Percentiles rank a stretch among this genome's conserved stretches.
Conservation (phyloP, 2,329 filamentous ascomycete genomes). For the Microdochium trichocladiopsis region DNA sequence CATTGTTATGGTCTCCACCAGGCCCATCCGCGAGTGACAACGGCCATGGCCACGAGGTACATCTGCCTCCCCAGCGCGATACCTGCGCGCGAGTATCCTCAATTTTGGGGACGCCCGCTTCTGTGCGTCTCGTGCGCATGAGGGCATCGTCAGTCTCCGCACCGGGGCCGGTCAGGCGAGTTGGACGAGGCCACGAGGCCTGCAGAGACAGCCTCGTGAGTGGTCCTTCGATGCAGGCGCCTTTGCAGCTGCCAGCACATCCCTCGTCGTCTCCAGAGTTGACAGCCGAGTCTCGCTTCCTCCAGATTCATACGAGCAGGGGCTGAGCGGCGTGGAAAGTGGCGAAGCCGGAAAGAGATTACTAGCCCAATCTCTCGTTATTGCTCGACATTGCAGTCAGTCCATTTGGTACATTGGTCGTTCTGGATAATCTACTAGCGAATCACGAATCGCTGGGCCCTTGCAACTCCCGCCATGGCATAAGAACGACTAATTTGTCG, state of each 20-base stretch:
- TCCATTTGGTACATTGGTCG: neutral
- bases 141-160: neutral
- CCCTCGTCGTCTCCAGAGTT: neutral
- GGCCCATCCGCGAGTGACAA: no score
- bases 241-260: no score
- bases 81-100: neutral
- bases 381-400: neutral
- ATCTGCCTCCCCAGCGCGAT: neutral
- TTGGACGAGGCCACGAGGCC: neutral
- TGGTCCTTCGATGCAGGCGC: no score
- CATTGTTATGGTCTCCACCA: neutral
- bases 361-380: neutral
- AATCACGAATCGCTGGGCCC: neutral
- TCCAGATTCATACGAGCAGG: neutral
- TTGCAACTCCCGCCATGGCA: neutral
- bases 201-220: neutral
- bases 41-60: neutral
- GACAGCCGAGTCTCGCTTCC: neutral
- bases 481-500: neutral
- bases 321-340: neutral
- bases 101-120: neutral
- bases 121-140: neutral
- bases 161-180: neutral
- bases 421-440: neutral
- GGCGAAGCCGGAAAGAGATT: neutral